phyloP scores from a whole-genome alignment of 23 red algal genomes.

The Gracilariopsis chorda region DNA sequence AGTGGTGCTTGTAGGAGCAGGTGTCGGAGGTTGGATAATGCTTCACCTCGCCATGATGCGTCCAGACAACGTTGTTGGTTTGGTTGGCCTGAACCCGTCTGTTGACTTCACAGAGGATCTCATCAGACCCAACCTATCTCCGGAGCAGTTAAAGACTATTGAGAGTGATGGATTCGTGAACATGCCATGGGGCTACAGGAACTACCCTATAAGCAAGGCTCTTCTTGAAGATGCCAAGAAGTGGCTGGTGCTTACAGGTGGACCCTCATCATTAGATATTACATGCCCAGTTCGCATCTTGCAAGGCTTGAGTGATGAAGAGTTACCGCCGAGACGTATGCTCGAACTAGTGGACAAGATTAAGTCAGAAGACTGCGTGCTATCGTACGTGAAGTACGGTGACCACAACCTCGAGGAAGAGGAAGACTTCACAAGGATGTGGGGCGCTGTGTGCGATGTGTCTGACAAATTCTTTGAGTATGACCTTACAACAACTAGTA shows the following conservation, averaged over 20 bases:
- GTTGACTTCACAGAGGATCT: slow-evolving; percentile 96
- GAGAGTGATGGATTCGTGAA: slow-evolving; percentile 67
- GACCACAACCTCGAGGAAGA: slow-evolving; percentile 94
- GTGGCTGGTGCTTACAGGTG: slow-evolving; percentile 80
- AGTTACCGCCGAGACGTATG: slow-evolving; percentile 75
- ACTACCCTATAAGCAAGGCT: slow-evolving; percentile 85
- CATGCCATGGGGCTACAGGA: slow-evolving; percentile 73
- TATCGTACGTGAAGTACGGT: slow-evolving; percentile 80
- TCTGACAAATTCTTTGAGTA: slow-evolving; percentile 83
- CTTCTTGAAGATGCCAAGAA: slow-evolving; percentile 83
- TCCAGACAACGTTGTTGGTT: slow-evolving; percentile 67
- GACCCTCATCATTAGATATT: slow-evolving; percentile 48
- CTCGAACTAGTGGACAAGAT: slow-evolving; percentile 72
- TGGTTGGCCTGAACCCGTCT: slow-evolving; percentile 80
- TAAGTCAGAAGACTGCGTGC: slow-evolving; percentile 61
- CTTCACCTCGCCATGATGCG: slow-evolving; percentile 76
- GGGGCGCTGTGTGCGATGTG: slow-evolving; percentile 74
- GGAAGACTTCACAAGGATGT: slow-evolving; percentile 83
- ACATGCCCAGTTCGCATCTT: slow-evolving; percentile 82
- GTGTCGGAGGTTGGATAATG: slow-evolving; percentile 94
- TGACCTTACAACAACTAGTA: slow-evolving; percentile 76
- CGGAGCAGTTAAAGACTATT: slow-evolving; percentile 49
- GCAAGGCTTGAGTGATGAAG: slow-evolving; percentile 95
- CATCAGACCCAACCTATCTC: slow-evolving; percentile 53
- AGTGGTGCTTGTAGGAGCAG: slow-evolving; percentile 70